phyloP scores from a whole-genome alignment of 371 early-diverging fungal genomes.

The Mucor ambiguus region DNA sequence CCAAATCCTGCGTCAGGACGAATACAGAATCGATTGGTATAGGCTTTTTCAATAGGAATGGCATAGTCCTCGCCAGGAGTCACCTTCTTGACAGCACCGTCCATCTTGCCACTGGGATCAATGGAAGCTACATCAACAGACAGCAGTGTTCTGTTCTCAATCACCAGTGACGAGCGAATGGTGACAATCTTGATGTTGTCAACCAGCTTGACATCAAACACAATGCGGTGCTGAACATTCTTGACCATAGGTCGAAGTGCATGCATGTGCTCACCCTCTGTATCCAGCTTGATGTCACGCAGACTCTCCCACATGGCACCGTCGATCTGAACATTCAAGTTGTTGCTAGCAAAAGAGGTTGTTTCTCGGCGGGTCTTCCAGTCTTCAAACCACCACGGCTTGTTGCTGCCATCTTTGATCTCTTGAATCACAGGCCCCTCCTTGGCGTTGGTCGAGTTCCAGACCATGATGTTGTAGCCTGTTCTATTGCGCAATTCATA shows the following conservation, averaged over 20 bases:
- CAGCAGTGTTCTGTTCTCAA: slow-evolving; percentile 81
- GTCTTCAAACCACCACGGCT: slow-evolving; percentile 96
- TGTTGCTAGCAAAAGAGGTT: slow-evolving; percentile 53
- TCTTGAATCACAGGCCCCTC: slow-evolving; percentile 69
- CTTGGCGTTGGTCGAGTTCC: slow-evolving; percentile 70
- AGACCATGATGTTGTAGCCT: slow-evolving; percentile 87
- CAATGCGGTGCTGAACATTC: slow-evolving; percentile 79
- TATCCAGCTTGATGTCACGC: slow-evolving; percentile 85
- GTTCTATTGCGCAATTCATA: slow-evolving; percentile 89
- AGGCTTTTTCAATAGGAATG: slow-evolving; percentile 86
- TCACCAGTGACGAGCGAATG: slow-evolving; percentile 82
- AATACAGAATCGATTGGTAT: slow-evolving; percentile 75
- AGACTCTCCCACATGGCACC: slow-evolving; percentile 91
- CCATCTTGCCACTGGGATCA: slow-evolving; percentile 61
- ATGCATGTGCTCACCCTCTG: slow-evolving; percentile 81
- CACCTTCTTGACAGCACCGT: slow-evolving; percentile 51
- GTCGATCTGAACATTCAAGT: slow-evolving; percentile 83
- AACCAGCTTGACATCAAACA: slow-evolving; percentile 84
- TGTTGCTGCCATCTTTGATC: slow-evolving; percentile 71
- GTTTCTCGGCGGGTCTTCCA: slow-evolving; percentile 89
- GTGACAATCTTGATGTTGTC: slow-evolving; percentile 92
- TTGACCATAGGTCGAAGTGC: slow-evolving; percentile 79
- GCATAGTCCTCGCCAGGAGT: slow-evolving; percentile 83
- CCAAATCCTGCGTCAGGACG: slow-evolving; percentile 87
- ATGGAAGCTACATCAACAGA: slow-evolving; percentile 83